phyloP scores from a whole-genome alignment of 75 land plant genomes.

The Larix kaempferi region DNA sequence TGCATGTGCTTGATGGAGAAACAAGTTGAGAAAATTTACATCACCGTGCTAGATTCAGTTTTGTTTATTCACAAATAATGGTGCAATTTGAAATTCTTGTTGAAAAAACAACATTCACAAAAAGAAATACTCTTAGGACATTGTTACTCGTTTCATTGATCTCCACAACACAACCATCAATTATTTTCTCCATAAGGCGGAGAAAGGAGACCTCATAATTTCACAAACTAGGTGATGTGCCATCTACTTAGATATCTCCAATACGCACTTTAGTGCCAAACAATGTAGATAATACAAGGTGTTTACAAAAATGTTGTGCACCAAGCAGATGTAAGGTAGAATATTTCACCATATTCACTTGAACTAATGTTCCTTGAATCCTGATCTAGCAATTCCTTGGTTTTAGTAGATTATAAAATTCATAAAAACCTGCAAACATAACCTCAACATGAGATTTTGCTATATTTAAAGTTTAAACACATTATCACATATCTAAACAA shows the following conservation, averaged over 20 bases:
- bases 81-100: too few relatives aligned
- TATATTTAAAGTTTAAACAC: too few relatives aligned
- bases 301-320: constrained; percentile 62
- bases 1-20: too few relatives aligned
- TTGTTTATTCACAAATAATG: too few relatives aligned
- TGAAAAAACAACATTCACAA: too few relatives aligned
- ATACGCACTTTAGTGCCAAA: constrained; percentile 53
- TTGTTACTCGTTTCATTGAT: constrained; percentile 84
- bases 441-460: too few relatives aligned
- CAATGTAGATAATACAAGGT: constrained; percentile 77
- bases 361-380: background rate
- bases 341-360: constrained; percentile 40
- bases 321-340: constrained; percentile 56
- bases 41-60: too few relatives aligned
- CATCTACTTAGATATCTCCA: constrained; percentile 63
- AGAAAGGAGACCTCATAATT: constrained; percentile 79
- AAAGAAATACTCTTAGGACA: background rate
- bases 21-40: too few relatives aligned
- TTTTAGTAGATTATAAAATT: too few relatives aligned
- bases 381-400: background rate
- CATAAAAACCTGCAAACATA: too few relatives aligned
- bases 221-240: constrained; percentile 67
- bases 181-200: constrained; percentile 75
- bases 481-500: too few relatives aligned
- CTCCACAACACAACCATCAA: constrained; percentile 75